Evolutionary conservation across 192 early-diverging fungal genomes (phyloP).

Genomic region (Coemansia sp.): DNA sequence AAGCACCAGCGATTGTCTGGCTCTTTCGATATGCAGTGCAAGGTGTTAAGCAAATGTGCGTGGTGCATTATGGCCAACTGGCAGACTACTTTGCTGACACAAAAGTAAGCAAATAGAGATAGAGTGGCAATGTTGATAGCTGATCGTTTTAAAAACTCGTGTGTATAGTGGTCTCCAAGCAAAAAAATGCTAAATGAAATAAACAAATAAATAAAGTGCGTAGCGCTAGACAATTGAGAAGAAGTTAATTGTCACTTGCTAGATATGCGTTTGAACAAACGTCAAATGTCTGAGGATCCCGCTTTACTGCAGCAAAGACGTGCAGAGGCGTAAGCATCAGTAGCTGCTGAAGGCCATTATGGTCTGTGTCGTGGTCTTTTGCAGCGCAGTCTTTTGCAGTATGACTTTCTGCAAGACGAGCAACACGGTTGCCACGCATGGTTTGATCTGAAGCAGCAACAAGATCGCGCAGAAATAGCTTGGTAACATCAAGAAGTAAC

Average conservation of each 20-base stretch:
- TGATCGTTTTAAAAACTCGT: not conserved
- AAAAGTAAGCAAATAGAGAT: slow-evolving; percentile 1
- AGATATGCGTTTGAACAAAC: slow-evolving; percentile 43
- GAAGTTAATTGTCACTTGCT: slow-evolving; percentile 9
- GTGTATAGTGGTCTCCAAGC: not conserved
- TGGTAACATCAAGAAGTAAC: slow-evolving; percentile 38
- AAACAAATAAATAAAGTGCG: not conserved
- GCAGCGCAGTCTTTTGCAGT: too few species aligned
- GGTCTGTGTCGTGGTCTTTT: not conserved
- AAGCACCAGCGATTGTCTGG: not conserved
- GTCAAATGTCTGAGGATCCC: slow-evolving; percentile 38
- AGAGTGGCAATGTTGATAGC: slow-evolving; percentile 1
- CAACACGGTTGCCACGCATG: slow-evolving; percentile 34
- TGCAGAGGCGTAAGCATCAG: slow-evolving; percentile 47
- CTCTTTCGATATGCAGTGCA: slow-evolving; percentile 4
- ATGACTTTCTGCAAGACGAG: not conserved
- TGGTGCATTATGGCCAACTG: not conserved
- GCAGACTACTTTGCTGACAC: not conserved
- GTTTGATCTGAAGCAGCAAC: slow-evolving; percentile 25
- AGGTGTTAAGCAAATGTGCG: not conserved
- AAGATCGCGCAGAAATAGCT: slow-evolving; percentile 46
- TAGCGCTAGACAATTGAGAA: not conserved
- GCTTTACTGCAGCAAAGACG: slow-evolving; percentile 40
- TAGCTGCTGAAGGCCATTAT: slow-evolving; percentile 4
- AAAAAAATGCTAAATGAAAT: not conserved